Evolutionary conservation across 1,284 basidiomycete species (phyloP), one percentile per base, ranked within the genome.

Genomic region (Sanghuangporus weigelae): DNA sequence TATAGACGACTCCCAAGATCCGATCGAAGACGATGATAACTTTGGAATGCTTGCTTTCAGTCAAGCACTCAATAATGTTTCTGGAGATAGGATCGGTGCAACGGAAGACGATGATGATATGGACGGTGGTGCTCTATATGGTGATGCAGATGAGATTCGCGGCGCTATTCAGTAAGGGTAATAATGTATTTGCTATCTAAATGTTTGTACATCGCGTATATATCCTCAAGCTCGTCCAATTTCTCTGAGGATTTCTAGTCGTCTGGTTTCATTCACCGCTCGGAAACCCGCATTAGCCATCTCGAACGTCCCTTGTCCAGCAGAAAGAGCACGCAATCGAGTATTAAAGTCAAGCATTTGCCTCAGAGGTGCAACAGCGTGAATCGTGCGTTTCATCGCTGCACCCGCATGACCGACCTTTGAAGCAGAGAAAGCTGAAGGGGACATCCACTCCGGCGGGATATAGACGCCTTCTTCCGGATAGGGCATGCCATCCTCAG

Each of bases 291-390:
- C 86, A 62, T 83, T 83, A 42, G 77, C 75, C 87, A 92, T 92
- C 70, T 92, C 90, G 69, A 93, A 94, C 21, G 81, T 75, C 5
- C 92, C 93, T 70, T 91, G 85, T 1, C 93, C 93, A 50, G 90
- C 93, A 0, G 91, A 90, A 23, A 95, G 74, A 0, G 93, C 88
- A 16, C 93, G 84, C 57, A 95, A 73, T 31, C 92, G 81, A 58
- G 79, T 87, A 21, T 89, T 89, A 71, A 92, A 95, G 71, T 93
- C 87, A 31, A 95, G 78, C 82, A 94, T 86, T 68, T 82, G 83
- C 67, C 87, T 89, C 26, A 95, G 79, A 3, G 93, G 93, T 8
- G 89, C 91, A 31, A 86, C 69, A 2, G 90, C 88, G 65, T 84
- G 75, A 21, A 93, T 76, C n/a, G 84, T 80, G 26, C 86, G 82